Percentiles rank a stretch among this genome's conserved stretches.
Evolutionary conservation across 225 moss, liverwort and hornwort genomes (phyloP).

Genomic region (Marchantia polymorpha): DNA sequence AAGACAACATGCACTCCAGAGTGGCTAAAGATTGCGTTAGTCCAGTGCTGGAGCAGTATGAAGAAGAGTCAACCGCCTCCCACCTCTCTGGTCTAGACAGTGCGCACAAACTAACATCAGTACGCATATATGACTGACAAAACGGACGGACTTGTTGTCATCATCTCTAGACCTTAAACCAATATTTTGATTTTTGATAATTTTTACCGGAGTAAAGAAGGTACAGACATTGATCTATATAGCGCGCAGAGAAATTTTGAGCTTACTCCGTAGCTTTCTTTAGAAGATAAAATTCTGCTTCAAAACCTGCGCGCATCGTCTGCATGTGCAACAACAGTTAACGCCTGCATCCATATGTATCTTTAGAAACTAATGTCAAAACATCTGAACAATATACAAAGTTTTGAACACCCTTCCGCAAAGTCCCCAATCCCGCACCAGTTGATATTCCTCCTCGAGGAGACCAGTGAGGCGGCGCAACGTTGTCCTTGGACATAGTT

Average conservation of each 20-base stretch:
- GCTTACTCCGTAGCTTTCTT: slow-evolving; percentile 54
- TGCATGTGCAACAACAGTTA: slow-evolving; percentile 15
- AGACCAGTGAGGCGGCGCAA: slow-evolving; percentile 62
- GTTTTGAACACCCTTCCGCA: background rate
- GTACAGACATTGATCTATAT: background rate
- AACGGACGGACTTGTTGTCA: too few species aligned
- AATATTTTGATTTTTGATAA: too few species aligned
- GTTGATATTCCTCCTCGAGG: slow-evolving; percentile 58
- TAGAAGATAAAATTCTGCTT: slow-evolving; percentile 76
- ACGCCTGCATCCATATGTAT: background rate
- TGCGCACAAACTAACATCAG: background rate
- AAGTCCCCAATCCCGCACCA: slow-evolving; percentile 33
- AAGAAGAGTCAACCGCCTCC: slow-evolving; percentile 52
- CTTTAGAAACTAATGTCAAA: background rate
- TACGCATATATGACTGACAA: background rate
- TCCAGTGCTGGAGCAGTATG: slow-evolving; percentile 67
- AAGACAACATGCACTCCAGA: slow-evolving; percentile 56
- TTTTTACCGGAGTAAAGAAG: too few species aligned
- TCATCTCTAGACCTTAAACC: too few species aligned
- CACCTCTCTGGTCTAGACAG: slow-evolving; percentile 45
- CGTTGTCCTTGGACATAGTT: slow-evolving; percentile 69
- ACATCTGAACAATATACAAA: background rate
- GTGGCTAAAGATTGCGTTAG: slow-evolving; percentile 51
- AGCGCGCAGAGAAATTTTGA: background rate
- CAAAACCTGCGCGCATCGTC: slow-evolving; percentile 78